phyloP scores from a whole-genome alignment of 1,284 basidiomycete genomes.

The Hypsizygus ulmarius region DNA sequence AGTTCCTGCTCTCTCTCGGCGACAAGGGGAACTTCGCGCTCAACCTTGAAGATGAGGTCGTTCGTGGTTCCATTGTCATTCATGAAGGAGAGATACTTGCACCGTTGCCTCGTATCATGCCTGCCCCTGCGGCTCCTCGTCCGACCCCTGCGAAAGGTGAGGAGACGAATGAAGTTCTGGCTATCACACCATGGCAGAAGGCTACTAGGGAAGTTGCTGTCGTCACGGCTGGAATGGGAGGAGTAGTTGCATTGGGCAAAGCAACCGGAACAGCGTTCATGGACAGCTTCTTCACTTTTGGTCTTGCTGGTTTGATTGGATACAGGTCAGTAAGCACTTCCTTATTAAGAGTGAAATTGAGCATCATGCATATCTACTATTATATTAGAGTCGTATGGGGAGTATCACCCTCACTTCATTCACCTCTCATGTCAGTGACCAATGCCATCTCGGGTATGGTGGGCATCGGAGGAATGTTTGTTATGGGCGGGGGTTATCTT shows the following conservation, averaged over 20 bases:
- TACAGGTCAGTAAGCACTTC: slow-evolving; percentile 41
- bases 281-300: slow-evolving; percentile 83
- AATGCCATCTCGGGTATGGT: slow-evolving; percentile 84
- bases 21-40: slow-evolving; percentile 60
- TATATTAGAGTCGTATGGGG: slow-evolving; percentile 74
- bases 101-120: slow-evolving; percentile 61
- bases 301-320: slow-evolving; percentile 77
- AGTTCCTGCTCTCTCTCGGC: slow-evolving; percentile 80
- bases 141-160: slow-evolving; percentile 50
- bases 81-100: slow-evolving; percentile 66
- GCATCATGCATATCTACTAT: slow-evolving; percentile 29
- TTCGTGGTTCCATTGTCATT: slow-evolving; percentile 76
- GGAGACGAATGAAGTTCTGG: slow-evolving; percentile 48
- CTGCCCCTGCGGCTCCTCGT: slow-evolving; percentile 54
- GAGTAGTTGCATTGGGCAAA: slow-evolving; percentile 71
- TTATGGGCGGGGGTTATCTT: slow-evolving; percentile 85
- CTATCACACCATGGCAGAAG: slow-evolving; percentile 83
- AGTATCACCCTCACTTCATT: slow-evolving; percentile 81
- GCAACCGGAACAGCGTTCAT: slow-evolving; percentile 77
- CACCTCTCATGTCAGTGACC: slow-evolving; percentile 82
- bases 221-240: slow-evolving; percentile 73
- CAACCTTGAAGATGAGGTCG: slow-evolving; percentile 79
- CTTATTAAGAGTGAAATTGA: background rate
- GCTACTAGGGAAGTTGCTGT: slow-evolving; percentile 67
- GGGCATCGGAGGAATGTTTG: slow-evolving; percentile 80